Conservation (phyloP, 208 protist species). For the Paratrypanosoma confusum region DNA sequence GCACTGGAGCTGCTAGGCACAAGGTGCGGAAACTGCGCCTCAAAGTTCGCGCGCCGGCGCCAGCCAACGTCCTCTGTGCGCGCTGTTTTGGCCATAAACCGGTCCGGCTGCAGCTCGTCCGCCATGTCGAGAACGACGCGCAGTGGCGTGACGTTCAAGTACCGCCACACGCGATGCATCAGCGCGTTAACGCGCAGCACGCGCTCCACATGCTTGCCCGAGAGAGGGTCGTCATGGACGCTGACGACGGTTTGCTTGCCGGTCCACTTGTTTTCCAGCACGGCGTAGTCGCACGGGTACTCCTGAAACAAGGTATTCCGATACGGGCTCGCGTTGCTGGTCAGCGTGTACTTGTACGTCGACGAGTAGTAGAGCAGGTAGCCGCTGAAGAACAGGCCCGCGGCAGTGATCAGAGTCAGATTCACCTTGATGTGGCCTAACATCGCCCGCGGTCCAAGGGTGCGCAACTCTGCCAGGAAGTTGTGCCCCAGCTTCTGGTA, state of each 20-base stretch:
- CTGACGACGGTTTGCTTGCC: conserved; percentile 15
- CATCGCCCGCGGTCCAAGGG: too few relatives aligned
- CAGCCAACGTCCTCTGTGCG: too few relatives aligned
- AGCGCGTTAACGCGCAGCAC: conserved; percentile 48
- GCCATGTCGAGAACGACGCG: conserved; percentile 32
- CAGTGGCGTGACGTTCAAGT: conserved; percentile 36
- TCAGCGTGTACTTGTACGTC: conserved; percentile 54
- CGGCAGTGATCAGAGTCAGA: too few relatives aligned
- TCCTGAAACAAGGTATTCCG: conserved; percentile 31
- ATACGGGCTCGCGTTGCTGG: conserved; percentile 36
- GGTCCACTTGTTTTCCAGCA: conserved; percentile 55
- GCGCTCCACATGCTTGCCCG: neutral
- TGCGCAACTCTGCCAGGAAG: too few relatives aligned
- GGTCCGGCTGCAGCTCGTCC: conserved; percentile 26
- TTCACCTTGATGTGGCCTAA: too few relatives aligned
- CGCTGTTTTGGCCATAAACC: conserved; percentile 59
- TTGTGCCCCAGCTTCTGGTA: too few relatives aligned
- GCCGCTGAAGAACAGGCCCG: too few relatives aligned
- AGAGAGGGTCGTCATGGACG: neutral
- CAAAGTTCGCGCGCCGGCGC: too few relatives aligned
- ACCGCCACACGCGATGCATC: conserved; percentile 44
- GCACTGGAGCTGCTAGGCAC: too few relatives aligned
- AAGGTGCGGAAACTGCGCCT: too few relatives aligned
- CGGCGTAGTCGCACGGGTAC: conserved; percentile 57
- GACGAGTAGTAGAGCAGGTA: conserved; percentile 46